Evolutionary conservation across 1,284 basidiomycete species (phyloP).

Genomic region (Ustilago esculenta): DNA sequence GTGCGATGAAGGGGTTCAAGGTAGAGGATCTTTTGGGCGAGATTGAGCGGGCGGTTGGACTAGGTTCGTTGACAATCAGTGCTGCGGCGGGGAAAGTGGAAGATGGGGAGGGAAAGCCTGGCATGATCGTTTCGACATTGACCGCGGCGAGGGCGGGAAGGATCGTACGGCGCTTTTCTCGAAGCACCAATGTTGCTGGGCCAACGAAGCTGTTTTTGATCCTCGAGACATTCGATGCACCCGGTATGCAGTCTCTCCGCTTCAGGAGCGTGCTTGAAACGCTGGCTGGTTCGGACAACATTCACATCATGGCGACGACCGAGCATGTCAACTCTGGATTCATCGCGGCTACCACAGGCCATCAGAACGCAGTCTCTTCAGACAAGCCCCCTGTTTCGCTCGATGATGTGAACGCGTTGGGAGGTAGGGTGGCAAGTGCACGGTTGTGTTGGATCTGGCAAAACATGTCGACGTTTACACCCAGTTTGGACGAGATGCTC

Average conservation of each 20-base stretch:
- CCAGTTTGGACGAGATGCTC: constrained; percentile 46
- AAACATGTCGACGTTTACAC: constrained; percentile 39
- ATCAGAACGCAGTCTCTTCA: constrained; percentile 4
- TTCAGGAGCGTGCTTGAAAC: constrained; percentile 40
- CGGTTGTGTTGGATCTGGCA: constrained; percentile 47
- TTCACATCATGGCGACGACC: constrained; percentile 47
- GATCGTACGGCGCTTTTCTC: constrained; percentile 24
- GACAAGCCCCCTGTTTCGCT: too few species aligned
- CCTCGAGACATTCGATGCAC: constrained; percentile 44
- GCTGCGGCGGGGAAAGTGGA: constrained; percentile 3
- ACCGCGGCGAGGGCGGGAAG: constrained; percentile 36
- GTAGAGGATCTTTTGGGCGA: constrained; percentile 44
- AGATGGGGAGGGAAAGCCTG: not conserved
- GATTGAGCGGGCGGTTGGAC: constrained; percentile 32
- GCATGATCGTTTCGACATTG: constrained; percentile 25
- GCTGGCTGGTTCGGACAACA: constrained; percentile 18
- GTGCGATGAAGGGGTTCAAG: constrained; percentile 46
- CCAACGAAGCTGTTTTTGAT: constrained; percentile 37
- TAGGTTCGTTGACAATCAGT: constrained; percentile 22
- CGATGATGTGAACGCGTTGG: too few species aligned
- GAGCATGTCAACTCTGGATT: constrained; percentile 46
- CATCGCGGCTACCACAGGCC: constrained; percentile 23
- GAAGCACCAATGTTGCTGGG: not conserved
- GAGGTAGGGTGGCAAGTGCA: not conserved
- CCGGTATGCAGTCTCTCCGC: constrained; percentile 36